Evolutionary conservation across 1,284 basidiomycete species (phyloP).

Genomic region (Exobasidium cylindrosporum): DNA sequence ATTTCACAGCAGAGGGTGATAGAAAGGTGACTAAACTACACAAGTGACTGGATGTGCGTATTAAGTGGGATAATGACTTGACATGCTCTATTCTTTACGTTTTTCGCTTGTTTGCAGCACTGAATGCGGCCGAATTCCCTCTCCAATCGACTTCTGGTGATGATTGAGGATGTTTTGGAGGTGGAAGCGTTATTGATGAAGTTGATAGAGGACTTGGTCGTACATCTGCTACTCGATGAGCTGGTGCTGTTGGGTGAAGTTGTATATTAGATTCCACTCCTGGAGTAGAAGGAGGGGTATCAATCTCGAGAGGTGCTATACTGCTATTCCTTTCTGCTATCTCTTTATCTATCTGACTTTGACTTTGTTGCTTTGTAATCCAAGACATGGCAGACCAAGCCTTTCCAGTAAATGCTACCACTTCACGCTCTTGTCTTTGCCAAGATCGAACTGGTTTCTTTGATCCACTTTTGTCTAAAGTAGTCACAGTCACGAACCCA

Average conservation of each 20-base stretch:
- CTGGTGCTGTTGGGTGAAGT: background rate
- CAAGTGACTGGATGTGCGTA: too few species aligned
- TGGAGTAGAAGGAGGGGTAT: background rate
- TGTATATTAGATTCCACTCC: background rate
- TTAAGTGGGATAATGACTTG: too few species aligned
- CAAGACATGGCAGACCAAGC: slow-evolving; percentile 40
- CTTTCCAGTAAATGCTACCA: slow-evolving; percentile 41
- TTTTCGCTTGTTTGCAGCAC: background rate
- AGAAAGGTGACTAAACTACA: too few species aligned
- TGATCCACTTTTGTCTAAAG: slow-evolving; percentile 28
- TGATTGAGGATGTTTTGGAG: background rate
- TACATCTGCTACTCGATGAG: slow-evolving; percentile 1
- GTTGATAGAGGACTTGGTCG: background rate
- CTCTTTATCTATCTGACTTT: background rate
- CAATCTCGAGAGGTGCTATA: background rate
- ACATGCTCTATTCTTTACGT: too few species aligned
- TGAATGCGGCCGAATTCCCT: slow-evolving; percentile 9
- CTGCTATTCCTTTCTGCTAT: background rate
- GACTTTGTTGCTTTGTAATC: slow-evolving; percentile 1
- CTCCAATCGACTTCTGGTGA: background rate
- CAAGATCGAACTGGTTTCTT: slow-evolving; percentile 27
- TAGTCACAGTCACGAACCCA: slow-evolving; percentile 30
- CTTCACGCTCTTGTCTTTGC: slow-evolving; percentile 32
- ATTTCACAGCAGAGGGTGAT: too few species aligned
- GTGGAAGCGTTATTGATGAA: background rate